Conservation (phyloP, 192 early-diverging fungal species). For the Umbelopsis sp. region DNA sequence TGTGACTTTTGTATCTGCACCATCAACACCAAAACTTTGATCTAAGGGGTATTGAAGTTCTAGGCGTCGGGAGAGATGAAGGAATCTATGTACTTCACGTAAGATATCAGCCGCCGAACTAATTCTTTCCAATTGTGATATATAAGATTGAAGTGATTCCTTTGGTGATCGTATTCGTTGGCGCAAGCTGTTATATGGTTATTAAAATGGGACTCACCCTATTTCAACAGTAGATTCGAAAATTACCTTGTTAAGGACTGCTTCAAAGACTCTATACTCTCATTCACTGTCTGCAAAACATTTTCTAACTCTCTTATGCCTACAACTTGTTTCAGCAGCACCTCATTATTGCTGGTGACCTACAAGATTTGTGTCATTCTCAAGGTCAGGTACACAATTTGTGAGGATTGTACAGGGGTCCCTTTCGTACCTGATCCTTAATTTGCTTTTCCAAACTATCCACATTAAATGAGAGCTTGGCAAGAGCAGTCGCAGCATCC, state of each 20-base stretch:
- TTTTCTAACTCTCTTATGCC: slow-evolving; percentile 65
- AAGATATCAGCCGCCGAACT: slow-evolving; percentile 63
- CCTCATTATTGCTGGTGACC: slow-evolving; percentile 72
- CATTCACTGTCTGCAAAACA: slow-evolving; percentile 53
- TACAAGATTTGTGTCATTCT: slow-evolving; percentile 28
- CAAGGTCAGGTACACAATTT: neutral
- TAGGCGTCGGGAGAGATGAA: slow-evolving; percentile 61
- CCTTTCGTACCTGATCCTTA: slow-evolving; percentile 63
- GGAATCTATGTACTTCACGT: slow-evolving; percentile 60
- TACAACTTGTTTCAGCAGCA: slow-evolving; percentile 66
- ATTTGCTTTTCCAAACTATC: slow-evolving; percentile 78
- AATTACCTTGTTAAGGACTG: slow-evolving; percentile 57
- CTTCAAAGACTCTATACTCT: slow-evolving; percentile 56
- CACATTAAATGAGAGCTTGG: slow-evolving; percentile 69
- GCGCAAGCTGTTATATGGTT: slow-evolving; percentile 46
- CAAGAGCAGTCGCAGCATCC: slow-evolving; percentile 61
- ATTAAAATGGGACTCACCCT: neutral
- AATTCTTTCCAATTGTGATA: slow-evolving; percentile 65
- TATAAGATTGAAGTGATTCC: slow-evolving; percentile 60
- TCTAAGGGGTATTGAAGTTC: slow-evolving; percentile 52
- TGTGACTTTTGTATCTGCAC: slow-evolving; percentile 20
- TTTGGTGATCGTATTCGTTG: slow-evolving; percentile 63
- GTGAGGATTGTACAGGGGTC: neutral
- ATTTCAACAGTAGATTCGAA: neutral
- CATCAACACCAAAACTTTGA: neutral